Evolutionary conservation across 495 filamentous ascomycete species (phyloP).

Genomic region (Achaetomiella virescens): DNA sequence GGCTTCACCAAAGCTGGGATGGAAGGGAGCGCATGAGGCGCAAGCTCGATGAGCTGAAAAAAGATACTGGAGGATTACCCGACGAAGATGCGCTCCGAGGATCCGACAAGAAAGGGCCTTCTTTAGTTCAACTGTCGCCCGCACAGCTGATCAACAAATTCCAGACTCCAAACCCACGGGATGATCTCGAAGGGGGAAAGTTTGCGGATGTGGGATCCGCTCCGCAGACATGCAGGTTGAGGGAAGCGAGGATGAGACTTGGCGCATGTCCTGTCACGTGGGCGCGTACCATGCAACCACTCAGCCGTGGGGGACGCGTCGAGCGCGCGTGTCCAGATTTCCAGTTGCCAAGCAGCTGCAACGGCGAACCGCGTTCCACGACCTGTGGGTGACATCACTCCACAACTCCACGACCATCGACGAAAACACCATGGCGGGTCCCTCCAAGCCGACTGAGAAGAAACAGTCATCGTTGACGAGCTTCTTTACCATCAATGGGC

Average conservation of each 20-base stretch:
- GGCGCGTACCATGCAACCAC: constrained; percentile 4
- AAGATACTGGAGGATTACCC: background rate
- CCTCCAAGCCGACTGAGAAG: constrained; percentile 39
- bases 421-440: constrained; percentile 30
- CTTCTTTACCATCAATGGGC: constrained; percentile 60
- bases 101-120: background rate
- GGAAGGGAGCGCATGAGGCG: background rate
- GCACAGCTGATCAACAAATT: background rate
- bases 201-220: background rate
- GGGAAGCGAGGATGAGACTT: background rate
- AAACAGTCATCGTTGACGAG: constrained; percentile 79
- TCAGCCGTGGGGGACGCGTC: constrained; percentile 6
- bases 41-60: background rate
- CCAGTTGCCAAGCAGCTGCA: background rate
- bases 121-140: background rate
- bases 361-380: background rate
- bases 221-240: no score
- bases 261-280: constrained; percentile 5
- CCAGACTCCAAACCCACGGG: background rate
- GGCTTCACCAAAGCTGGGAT: background rate
- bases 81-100: constrained; percentile 1
- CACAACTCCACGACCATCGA: background rate
- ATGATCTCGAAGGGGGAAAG: background rate
- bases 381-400: constrained; percentile 21
- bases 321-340: constrained; percentile 5